Conservation (phyloP, 192 early-diverging fungal species). For the Funneliformis mosseae region DNA sequence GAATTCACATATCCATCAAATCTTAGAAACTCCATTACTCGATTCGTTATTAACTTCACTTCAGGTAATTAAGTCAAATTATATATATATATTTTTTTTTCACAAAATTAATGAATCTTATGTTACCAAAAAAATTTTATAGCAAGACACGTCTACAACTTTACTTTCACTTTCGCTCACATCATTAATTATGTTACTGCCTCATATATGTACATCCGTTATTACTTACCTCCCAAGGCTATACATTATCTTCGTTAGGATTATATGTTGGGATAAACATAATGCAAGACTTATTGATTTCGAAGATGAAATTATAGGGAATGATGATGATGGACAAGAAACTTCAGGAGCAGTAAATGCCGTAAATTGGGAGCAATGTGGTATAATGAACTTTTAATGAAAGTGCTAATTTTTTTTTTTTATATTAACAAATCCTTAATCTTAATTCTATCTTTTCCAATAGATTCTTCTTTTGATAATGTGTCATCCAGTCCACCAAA, state of each 20-base stretch:
- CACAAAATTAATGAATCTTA: too few relatives aligned
- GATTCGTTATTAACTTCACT: constrained; percentile 26
- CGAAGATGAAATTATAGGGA: constrained; percentile 4
- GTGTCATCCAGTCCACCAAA: constrained; percentile 26
- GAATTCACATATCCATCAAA: constrained; percentile 23
- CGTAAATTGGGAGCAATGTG: background rate
- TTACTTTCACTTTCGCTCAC: constrained; percentile 24
- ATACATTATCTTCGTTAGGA: constrained; percentile 7
- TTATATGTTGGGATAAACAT: constrained; percentile 32
- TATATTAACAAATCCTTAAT: background rate
- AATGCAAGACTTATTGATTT: background rate
- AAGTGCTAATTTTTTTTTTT: background rate
- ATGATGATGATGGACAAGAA: background rate
- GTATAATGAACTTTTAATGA: background rate
- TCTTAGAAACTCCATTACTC: constrained; percentile 19
- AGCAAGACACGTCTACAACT: constrained; percentile 25
- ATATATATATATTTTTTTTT: too few relatives aligned
- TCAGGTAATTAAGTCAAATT: too few relatives aligned
- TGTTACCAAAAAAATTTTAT: too few relatives aligned
- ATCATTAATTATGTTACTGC: constrained; percentile 24
- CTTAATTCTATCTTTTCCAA: background rate
- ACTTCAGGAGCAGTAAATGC: background rate
- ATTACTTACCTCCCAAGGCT: constrained; percentile 17
- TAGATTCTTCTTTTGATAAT: constrained; percentile 31
- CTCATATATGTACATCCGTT: constrained; percentile 33